phyloP scores from a whole-genome alignment of 2,329 filamentous ascomycete genomes.

The Cordyceps javanica region DNA sequence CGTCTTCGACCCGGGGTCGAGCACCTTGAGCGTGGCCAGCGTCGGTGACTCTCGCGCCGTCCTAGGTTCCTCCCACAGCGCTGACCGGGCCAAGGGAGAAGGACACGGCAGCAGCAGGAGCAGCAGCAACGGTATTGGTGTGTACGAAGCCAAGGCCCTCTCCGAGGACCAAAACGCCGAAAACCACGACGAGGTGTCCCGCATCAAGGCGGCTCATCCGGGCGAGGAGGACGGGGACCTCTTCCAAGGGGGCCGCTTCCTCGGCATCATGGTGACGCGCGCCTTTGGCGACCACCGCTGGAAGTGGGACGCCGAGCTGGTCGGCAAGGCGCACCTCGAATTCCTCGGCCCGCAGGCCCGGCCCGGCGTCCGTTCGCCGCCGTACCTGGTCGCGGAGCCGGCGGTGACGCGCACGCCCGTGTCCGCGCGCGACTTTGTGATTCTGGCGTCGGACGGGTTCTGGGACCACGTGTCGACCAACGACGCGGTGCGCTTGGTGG shows the following conservation, averaged over 20 bases:
- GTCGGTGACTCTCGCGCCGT: background rate
- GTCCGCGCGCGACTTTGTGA: conserved; percentile 13
- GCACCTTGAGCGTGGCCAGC: background rate
- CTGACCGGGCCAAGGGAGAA: background rate
- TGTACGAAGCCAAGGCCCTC: background rate
- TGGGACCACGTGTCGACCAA: conserved; percentile 14
- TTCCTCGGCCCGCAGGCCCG: background rate
- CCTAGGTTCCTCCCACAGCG: background rate
- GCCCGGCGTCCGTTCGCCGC: background rate
- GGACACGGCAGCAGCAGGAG: background rate
- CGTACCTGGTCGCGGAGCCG: conserved; percentile 13
- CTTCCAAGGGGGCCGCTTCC: background rate
- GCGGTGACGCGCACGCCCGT: conserved; percentile 5
- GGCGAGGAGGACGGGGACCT: background rate
- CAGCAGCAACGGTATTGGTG: too few species aligned
- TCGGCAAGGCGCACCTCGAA: background rate
- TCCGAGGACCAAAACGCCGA: background rate
- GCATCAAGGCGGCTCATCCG: background rate
- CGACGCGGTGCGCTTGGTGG: conserved; percentile 4
- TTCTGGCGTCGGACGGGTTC: conserved; percentile 14
- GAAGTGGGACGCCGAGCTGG: background rate
- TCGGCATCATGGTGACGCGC: background rate
- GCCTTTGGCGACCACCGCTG: background rate
- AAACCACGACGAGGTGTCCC: background rate
- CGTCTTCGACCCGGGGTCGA: background rate